Evolutionary conservation across 1,284 basidiomycete genomes (phyloP).

Genomic region (Apiotrichum gamsii): DNA sequence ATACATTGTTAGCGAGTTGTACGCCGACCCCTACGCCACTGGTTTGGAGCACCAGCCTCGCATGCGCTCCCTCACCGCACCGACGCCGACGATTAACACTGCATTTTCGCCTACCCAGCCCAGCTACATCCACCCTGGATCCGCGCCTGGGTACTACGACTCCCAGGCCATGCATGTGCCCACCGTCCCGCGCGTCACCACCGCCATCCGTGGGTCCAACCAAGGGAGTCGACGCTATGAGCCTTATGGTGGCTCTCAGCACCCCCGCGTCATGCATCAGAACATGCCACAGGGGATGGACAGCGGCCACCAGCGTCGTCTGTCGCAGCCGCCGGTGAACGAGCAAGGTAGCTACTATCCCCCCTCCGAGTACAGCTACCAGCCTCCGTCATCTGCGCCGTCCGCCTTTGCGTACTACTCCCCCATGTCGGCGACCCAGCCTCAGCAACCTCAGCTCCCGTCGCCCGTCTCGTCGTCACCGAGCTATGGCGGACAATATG

Average conservation of each 20-base stretch:
- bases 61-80: slow-evolving; percentile 11
- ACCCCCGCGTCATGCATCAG: background rate
- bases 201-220: slow-evolving; percentile 9
- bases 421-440: background rate
- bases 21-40: slow-evolving; percentile 9
- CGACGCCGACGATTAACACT: background rate
- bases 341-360: slow-evolving; percentile 10
- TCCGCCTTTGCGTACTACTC: slow-evolving; percentile 13
- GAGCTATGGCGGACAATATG: slow-evolving; percentile 8
- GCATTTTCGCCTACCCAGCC: slow-evolving; percentile 1
- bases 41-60: slow-evolving; percentile 11
- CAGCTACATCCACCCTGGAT: slow-evolving; percentile 8
- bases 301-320: slow-evolving; percentile 11
- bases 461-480: slow-evolving; percentile 15
- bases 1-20: slow-evolving; percentile 12
- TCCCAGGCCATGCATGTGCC: slow-evolving; percentile 2
- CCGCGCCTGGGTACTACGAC: slow-evolving; percentile 11
- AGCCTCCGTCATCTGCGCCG: slow-evolving; percentile 18
- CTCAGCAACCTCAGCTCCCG: slow-evolving; percentile 6
- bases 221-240: slow-evolving; percentile 13
- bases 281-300: background rate
- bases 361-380: slow-evolving; percentile 16
- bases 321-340: slow-evolving; percentile 12
- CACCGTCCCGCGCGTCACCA: background rate
- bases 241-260: slow-evolving; percentile 7